Conservation (phyloP, 768 basidiomycete species). For the Sistotremastrum niveocremeum region DNA sequence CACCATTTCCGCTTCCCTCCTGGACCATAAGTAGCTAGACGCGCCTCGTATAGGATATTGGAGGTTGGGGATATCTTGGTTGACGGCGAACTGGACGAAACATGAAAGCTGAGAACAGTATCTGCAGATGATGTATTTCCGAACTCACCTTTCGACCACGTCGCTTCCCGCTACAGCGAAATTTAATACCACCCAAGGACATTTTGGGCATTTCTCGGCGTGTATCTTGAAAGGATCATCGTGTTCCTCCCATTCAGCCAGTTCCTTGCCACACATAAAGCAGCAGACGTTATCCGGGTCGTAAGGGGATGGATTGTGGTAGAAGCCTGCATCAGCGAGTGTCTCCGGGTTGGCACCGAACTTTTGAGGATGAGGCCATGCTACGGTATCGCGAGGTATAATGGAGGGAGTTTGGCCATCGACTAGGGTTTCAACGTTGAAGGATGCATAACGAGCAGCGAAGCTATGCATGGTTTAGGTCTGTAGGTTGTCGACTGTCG, state of each 20-base stretch:
- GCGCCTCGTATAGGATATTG: constrained; percentile 58
- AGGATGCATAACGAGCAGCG: too few species aligned
- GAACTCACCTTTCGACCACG: constrained; percentile 44
- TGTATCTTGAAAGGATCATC: constrained; percentile 87
- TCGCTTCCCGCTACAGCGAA: constrained; percentile 57
- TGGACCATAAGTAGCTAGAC: constrained; percentile 45
- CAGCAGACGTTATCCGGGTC: constrained; percentile 70
- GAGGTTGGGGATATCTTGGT: constrained; percentile 44
- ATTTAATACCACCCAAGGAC: constrained; percentile 59
- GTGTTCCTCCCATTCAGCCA: constrained; percentile 71
- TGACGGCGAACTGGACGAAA: constrained; percentile 38
- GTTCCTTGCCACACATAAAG: constrained; percentile 69
- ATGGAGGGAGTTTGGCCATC: too few species aligned
- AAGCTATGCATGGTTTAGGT: too few species aligned
- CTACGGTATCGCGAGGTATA: too few species aligned
- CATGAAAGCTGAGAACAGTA: neutral
- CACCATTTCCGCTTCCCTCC: constrained; percentile 33
- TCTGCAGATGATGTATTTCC: constrained; percentile 8
- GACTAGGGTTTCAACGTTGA: too few species aligned
- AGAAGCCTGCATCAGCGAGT: constrained; percentile 86
- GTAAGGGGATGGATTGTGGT: constrained; percentile 53
- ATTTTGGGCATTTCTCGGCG: constrained; percentile 51
- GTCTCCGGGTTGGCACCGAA: constrained; percentile 59
- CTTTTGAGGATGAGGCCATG: constrained; percentile 59
- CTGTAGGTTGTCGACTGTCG: too few species aligned